Evolutionary conservation across 2,329 filamentous ascomycete genomes (phyloP).

Genomic region (Tolypocladium pustulatum): DNA sequence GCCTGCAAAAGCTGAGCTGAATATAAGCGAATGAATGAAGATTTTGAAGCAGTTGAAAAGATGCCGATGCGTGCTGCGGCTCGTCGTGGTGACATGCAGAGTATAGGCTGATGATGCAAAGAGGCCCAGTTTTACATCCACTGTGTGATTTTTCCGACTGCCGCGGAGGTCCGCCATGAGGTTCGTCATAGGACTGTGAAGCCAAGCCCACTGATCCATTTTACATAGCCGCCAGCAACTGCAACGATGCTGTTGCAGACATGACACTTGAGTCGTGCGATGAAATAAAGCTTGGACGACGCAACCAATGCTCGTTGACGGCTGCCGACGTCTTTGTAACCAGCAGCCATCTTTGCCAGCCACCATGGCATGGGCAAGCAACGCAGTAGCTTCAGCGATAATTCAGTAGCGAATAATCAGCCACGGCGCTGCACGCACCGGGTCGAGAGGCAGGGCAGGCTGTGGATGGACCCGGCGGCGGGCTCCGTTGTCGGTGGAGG

Average conservation of each 20-base stretch:
- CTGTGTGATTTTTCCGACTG: neutral
- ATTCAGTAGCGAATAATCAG: neutral
- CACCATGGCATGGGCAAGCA: neutral
- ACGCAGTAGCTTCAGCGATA: neutral
- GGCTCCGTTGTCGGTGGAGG: constrained; percentile 1
- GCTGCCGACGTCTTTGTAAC: neutral
- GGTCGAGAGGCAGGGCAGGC: neutral
- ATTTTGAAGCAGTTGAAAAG: neutral
- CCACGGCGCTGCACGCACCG: neutral
- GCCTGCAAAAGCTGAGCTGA: neutral
- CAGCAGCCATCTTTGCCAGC: neutral
- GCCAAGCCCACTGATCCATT: neutral
- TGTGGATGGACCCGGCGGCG: neutral
- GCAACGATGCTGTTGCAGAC: neutral
- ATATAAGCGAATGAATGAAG: neutral
- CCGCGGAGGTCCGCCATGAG: neutral
- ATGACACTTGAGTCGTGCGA: neutral
- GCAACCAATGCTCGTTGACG: too few species aligned
- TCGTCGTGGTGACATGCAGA: neutral
- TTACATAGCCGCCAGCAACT: neutral
- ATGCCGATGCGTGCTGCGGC: neutral
- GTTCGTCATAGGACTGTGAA: neutral
- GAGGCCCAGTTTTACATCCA: neutral
- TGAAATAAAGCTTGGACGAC: neutral
- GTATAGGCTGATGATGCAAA: neutral